Base-by-base conservation (phyloP, 1,284 basidiomycete species). In the Cryptococcus sp. region DNA sequence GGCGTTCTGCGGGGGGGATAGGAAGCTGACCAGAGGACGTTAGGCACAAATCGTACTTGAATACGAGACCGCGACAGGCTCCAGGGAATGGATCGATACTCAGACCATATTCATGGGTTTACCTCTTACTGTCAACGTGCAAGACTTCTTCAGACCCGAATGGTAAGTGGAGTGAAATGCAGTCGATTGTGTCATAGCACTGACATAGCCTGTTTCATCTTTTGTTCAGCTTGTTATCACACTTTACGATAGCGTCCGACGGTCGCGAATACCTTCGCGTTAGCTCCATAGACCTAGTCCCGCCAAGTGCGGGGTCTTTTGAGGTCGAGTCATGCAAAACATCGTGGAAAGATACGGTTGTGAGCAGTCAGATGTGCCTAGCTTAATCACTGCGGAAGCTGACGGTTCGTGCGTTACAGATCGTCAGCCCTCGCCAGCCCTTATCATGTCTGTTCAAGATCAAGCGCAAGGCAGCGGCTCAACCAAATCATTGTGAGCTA, bases 101-200 rank as follows among this genome's bases (percentile, higher is more conserved):
- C 69, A 74, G 51, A 57, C 38, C 1, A 53, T 80, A 1, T 70
- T 69, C 41, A 72, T 77, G 56, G 70, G 74, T 8, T 63, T 80
- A 17, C 77, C 78, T 0, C 57, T 80, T 40, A 76, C 77, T 3
- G 77, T 80, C 57, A 80, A 80, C 54, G 78, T 80, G 1, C 78
- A 80, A 57, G 78, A 80, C 62, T 78, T 78, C 60, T 80, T 80
- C 73, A 55, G 78, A 20, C 73, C 76, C 2, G 59, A 73, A 2
- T 69, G 70, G 77, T 78, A 45, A 63, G 74, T 59, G 22, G 5
- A 10, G 8, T 13, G 29, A 34, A 10, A 5, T 13, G 8, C 29
- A 10, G 8, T 34, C n/a, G n/a, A n/a, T n/a, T n/a, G n/a, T n/a
- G n/a, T n/a, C n/a, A n/a, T n/a, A n/a, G n/a, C n/a, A 13, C 20